Conservation (phyloP, 495 filamentous ascomycete species). For the Geoglossum glabrum region DNA sequence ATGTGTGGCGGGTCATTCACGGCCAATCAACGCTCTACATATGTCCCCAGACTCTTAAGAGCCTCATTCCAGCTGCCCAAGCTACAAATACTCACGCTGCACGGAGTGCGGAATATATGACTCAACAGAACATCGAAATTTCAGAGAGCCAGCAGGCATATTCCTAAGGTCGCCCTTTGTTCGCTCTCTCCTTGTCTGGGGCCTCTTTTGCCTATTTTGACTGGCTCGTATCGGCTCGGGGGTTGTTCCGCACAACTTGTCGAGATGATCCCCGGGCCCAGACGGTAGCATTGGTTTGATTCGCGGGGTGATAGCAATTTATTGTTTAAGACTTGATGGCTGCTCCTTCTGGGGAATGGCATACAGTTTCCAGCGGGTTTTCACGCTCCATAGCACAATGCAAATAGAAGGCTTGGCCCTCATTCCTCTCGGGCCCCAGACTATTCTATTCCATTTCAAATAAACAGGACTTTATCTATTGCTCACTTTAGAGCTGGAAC, state of each 20-base stretch:
- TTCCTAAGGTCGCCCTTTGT: background rate
- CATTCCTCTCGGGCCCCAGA: too few relatives aligned
- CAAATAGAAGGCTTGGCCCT: too few relatives aligned
- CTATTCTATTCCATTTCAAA: background rate
- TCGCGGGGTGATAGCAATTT: too few relatives aligned
- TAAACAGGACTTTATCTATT: background rate
- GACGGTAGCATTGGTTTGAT: too few relatives aligned
- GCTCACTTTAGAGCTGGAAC: slow-evolving; percentile 50
- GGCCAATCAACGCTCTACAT: background rate
- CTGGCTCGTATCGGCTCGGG: background rate
- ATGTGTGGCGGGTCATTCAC: background rate
- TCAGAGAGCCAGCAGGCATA: background rate
- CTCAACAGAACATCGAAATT: background rate
- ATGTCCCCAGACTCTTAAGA: background rate
- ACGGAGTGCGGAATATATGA: background rate
- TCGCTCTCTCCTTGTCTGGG: background rate
- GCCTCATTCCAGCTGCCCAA: background rate
- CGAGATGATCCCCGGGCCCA: too few relatives aligned
- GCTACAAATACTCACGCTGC: too few relatives aligned
- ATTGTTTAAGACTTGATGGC: too few relatives aligned
- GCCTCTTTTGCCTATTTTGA: background rate
- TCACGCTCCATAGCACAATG: too few relatives aligned
- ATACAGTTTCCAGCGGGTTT: too few relatives aligned
- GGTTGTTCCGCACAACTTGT: background rate
- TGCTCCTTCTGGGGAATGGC: too few relatives aligned